phyloP scores from a whole-genome alignment of 1,139 yeast genomes.

The Yueomyces sp. region DNA sequence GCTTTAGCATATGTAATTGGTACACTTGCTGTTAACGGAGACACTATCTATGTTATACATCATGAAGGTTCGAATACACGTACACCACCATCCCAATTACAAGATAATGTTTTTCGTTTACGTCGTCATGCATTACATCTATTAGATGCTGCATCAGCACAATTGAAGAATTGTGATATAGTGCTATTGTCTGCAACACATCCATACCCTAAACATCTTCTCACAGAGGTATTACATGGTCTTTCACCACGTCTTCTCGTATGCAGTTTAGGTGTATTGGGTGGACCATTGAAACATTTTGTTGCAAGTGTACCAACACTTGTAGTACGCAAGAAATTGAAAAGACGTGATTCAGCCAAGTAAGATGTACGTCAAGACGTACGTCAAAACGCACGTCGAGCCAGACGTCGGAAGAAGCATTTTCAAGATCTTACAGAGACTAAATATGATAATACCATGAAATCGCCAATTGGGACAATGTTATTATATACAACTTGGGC shows the following conservation, averaged over 20 bases:
- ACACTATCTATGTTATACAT: slow-evolving; percentile 67
- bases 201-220: slow-evolving; percentile 76
- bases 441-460: no score
- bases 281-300: slow-evolving; percentile 20
- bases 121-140: slow-evolving; percentile 14
- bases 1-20: slow-evolving; percentile 90
- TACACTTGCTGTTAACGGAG: slow-evolving; percentile 72
- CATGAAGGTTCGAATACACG: slow-evolving; percentile 28
- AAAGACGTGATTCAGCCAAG: slow-evolving; percentile 22
- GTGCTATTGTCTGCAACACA: slow-evolving; percentile 31
- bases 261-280: slow-evolving; percentile 29
- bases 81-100: slow-evolving; percentile 7
- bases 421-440: no score
- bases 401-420: no score
- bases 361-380: no score
- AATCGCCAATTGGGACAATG: no score
- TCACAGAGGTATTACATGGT: slow-evolving; percentile 72
- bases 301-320: slow-evolving; percentile 69
- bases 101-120: slow-evolving; percentile 11
- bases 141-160: slow-evolving; percentile 20
- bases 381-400: no score
- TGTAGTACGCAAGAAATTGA: slow-evolving; percentile 77
- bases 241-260: slow-evolving; percentile 74
- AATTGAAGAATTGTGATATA: slow-evolving; percentile 17
- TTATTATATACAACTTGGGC: no score